Percentiles rank a stretch among this genome's conserved stretches.
These are phyloP conservation scores for Xylaria arbuscula DNA, from an alignment of 2,329 filamentous ascomycete species.

Conservation along the genomic window DNA sequence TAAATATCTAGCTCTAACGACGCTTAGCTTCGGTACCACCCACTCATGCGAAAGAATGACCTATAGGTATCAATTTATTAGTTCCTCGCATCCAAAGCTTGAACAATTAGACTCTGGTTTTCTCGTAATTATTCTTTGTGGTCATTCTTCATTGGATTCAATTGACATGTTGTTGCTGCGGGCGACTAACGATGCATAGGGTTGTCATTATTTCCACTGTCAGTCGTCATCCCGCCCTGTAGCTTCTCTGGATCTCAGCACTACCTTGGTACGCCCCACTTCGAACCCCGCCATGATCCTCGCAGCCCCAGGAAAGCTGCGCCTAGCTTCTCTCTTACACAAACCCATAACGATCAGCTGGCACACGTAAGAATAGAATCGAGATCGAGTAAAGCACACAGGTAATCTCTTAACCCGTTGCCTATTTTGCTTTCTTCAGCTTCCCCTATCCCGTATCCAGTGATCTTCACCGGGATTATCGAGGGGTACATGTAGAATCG, in stretches of 20 bases:
- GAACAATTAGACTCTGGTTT: too few relatives aligned
- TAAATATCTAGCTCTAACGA: too few relatives aligned
- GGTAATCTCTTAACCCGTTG: not conserved
- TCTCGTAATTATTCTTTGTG: too few relatives aligned
- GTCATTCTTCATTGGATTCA: not conserved
- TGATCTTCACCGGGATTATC: not conserved
- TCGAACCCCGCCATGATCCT: constrained; percentile 20
- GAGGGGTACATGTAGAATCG: not conserved
- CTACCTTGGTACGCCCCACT: constrained; percentile 15
- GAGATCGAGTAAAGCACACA: not conserved
- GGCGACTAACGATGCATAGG: not conserved
- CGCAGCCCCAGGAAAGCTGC: not conserved
- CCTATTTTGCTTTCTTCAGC: not conserved
- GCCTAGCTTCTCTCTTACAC: not conserved
- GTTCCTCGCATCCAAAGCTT: too few relatives aligned
- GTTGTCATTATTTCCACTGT: constrained; percentile 18
- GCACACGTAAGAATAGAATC: not conserved
- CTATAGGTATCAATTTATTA: too few relatives aligned
- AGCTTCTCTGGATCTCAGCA: constrained; percentile 15
- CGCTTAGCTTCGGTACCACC: too few relatives aligned
- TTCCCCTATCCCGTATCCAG: not conserved
- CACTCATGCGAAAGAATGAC: too few relatives aligned
- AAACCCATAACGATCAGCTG: not conserved
- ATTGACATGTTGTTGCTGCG: not conserved
- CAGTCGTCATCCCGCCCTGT: constrained; percentile 24